Evolutionary conservation across 164 flowering plant species (phyloP).

Genomic region (Vitis vinifera): DNA sequence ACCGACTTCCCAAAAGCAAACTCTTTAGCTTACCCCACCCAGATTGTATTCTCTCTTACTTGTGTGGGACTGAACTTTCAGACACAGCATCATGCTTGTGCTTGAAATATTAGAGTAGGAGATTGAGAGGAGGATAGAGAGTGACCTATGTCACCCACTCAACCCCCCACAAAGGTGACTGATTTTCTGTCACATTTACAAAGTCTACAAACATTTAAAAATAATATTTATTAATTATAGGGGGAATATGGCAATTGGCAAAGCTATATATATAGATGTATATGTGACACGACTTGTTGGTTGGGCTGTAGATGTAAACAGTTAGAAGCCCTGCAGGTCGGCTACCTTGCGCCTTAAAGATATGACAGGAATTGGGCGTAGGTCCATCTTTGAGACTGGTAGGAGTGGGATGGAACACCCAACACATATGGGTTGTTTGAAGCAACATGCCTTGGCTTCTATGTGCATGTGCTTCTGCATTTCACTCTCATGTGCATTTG

Average conservation of each 20-base stretch:
- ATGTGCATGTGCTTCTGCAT: too few relatives aligned
- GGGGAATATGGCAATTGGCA: background rate
- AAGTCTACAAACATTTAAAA: background rate
- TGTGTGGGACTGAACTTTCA: constrained; percentile 3
- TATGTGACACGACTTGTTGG: background rate
- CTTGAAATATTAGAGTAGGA: background rate
- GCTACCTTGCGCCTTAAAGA: background rate
- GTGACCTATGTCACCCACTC: background rate
- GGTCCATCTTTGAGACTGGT: too few relatives aligned
- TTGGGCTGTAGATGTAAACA: background rate
- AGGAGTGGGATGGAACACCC: too few relatives aligned
- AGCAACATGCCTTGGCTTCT: background rate
- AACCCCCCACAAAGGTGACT: constrained; percentile 1
- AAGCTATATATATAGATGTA: background rate
- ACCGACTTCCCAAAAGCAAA: constrained; percentile 21
- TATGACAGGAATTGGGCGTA: too few relatives aligned
- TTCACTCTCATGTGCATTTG: too few relatives aligned
- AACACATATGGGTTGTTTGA: too few relatives aligned
- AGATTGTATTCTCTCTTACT: background rate
- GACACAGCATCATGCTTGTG: background rate
- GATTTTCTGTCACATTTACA: background rate
- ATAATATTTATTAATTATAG: too few relatives aligned
- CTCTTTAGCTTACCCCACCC: constrained; percentile 11
- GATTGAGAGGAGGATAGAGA: background rate
- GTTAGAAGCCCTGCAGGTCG: background rate